phyloP scores from a whole-genome alignment of 2,329 filamentous ascomycete species.

The Cercospora nicotianae region DNA sequence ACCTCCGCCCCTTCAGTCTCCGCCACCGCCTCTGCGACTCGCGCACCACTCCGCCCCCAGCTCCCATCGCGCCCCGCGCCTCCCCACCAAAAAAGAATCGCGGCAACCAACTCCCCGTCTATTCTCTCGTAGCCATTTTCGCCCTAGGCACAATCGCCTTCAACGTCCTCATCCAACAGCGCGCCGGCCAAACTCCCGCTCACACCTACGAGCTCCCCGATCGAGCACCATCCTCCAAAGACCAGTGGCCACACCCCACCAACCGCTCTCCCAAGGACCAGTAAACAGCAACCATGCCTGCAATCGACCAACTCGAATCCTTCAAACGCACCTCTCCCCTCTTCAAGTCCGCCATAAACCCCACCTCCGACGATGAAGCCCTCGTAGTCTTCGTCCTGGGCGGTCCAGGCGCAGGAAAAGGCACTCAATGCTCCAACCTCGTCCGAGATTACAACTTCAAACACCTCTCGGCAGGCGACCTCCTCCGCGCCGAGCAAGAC shows the following conservation, averaged over 20 bases:
- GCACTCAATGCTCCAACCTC: constrained; percentile 88
- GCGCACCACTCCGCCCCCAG: constrained; percentile 11
- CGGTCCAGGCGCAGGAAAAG: constrained; percentile 92
- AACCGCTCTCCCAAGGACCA: constrained; percentile 35
- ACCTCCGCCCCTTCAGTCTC: constrained; percentile 2
- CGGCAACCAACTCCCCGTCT: constrained; percentile 43
- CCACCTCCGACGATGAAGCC: constrained; percentile 55
- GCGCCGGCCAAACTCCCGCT: constrained; percentile 36
- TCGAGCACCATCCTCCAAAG: constrained; percentile 31
- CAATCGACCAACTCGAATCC: constrained; percentile 58
- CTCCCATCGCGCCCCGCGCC: constrained; percentile 19
- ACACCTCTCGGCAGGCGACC: constrained; percentile 89
- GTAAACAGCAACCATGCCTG: constrained; percentile 51
- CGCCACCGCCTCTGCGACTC: background rate
- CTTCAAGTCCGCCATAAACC: constrained; percentile 60
- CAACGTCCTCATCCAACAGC: constrained; percentile 48
- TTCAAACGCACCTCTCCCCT: constrained; percentile 67
- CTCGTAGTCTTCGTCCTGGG: constrained; percentile 97
- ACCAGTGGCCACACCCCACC: constrained; percentile 34
- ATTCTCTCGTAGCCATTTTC: constrained; percentile 52
- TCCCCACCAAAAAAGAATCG: constrained; percentile 14
- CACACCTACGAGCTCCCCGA: constrained; percentile 34
- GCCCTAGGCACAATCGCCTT: constrained; percentile 48
- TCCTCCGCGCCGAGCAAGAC: constrained; percentile 90
- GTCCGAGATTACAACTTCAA: constrained; percentile 87